A percentile compares a stretch with the other conserved stretches of the same genome.
These are phyloP conservation scores for Agrocybe praecox DNA, from an alignment of 768 basidiomycete species.

Conservation along the genomic window DNA sequence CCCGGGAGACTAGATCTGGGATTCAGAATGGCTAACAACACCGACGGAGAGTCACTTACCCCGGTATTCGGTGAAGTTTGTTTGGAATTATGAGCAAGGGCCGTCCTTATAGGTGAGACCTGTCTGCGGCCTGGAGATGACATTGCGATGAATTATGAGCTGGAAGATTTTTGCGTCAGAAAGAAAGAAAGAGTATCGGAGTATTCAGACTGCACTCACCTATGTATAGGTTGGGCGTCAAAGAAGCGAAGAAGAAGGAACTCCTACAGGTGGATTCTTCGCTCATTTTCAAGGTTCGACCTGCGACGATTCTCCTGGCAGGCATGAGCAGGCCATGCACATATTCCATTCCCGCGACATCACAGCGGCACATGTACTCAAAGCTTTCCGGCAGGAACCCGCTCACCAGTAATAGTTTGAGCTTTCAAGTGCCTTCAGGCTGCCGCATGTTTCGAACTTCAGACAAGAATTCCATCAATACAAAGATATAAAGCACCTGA, in stretches of 20 bases:
- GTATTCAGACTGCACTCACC: background rate
- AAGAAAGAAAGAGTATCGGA: background rate
- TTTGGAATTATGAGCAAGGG: background rate
- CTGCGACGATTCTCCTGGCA: background rate
- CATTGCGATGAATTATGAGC: background rate
- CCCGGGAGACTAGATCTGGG: conserved; percentile 7
- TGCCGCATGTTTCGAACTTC: background rate
- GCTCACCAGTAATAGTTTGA: background rate
- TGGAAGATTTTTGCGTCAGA: background rate
- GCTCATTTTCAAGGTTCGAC: background rate
- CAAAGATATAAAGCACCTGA: background rate
- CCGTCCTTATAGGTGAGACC: background rate
- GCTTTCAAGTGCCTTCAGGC: background rate
- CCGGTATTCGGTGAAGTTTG: background rate
- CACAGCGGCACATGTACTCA: background rate
- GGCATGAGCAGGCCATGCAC: background rate
- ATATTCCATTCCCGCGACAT: background rate
- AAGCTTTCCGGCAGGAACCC: background rate
- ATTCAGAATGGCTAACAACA: background rate
- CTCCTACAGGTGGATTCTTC: background rate
- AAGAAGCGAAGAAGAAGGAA: background rate
- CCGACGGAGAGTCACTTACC: background rate
- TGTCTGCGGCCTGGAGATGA: background rate
- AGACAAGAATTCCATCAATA: background rate
- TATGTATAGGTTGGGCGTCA: background rate